A percentile compares a stretch with the other conserved stretches of the same genome.
These are phyloP conservation scores for Achaetomium macrosporum DNA, from an alignment of 2,329 filamentous ascomycete species.

Conservation along the genomic window DNA sequence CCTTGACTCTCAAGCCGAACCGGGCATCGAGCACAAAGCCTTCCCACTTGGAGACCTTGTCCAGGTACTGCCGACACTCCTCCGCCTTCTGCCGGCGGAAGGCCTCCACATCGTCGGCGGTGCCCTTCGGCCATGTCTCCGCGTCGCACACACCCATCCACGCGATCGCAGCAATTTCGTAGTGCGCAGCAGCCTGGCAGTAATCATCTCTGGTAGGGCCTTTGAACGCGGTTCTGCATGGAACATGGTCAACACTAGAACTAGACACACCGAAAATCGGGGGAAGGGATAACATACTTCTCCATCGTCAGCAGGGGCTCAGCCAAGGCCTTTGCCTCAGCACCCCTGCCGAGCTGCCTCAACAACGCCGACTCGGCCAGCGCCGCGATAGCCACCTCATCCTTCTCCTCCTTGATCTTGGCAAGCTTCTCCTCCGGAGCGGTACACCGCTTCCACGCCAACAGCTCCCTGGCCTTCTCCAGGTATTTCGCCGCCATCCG, in stretches of 20 bases:
- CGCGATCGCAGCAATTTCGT: slow-evolving; percentile 76
- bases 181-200: slow-evolving; percentile 67
- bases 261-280: neutral
- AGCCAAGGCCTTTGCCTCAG: slow-evolving; percentile 61
- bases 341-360: slow-evolving; percentile 55
- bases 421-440: slow-evolving; percentile 34
- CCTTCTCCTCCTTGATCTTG: slow-evolving; percentile 46
- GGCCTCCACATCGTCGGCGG: slow-evolving; percentile 24
- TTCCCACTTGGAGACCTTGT: slow-evolving; percentile 66
- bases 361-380: slow-evolving; percentile 62
- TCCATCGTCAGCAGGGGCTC: slow-evolving; percentile 62
- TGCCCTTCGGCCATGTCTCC: slow-evolving; percentile 24
- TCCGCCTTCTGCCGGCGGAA: slow-evolving; percentile 45
- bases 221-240: slow-evolving; percentile 46
- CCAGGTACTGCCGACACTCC: slow-evolving; percentile 59
- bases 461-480: slow-evolving; percentile 52
- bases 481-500: slow-evolving; percentile 67
- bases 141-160: slow-evolving; percentile 63
- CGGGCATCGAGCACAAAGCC: slow-evolving; percentile 66
- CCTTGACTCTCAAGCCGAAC: slow-evolving; percentile 67
- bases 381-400: slow-evolving; percentile 59
- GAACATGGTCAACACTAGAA: neutral
- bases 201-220: slow-evolving; percentile 63
- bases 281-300: slow-evolving; percentile 37
- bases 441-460: slow-evolving; percentile 61